Evolutionary conservation across 2,329 filamentous ascomycete genomes (phyloP), one percentile per base, ranked within the genome.

Genomic region (Beauveria sp.): DNA sequence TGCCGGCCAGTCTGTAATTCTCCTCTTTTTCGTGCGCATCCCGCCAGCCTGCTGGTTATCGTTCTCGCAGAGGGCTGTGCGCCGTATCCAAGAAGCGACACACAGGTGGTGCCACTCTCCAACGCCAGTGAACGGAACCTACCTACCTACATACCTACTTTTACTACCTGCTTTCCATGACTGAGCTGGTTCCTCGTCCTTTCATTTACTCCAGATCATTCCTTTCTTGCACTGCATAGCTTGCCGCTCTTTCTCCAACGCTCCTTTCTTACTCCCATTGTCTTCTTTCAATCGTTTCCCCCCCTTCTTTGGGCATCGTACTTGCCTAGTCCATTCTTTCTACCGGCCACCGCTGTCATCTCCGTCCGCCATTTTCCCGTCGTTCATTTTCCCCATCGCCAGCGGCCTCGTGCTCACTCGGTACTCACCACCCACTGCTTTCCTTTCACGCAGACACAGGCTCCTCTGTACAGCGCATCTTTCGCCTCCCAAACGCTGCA

Each of bases 201-300:
- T 61, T 45, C 52, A 51, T 50, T 45, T 46, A 24, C 52, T 49
- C 34, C 34, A 51, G 53, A 43, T 24, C 59, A 20, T 56, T 61
- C 53, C 12, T 51, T 57, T 61, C 52, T 61, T 26, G 38, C 56
- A 47, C 20, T 42, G 34, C 52, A 57, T 26, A 38, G 50, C 34
- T 26, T 20, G 52, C 34, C 53, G 46, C 51, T 61, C 52, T 28
- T 61, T 61, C 53, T 43, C 16, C 40, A 38, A 60, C 58, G n/a
- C 58, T 53, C 47, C n/a, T 53, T 51, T 58, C 16, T 14, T 53
- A 38, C 45, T 45, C 26, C 7, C 7, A 24, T 38, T 51, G 12
- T 20, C 34, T 45, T 26, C 28, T 18, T 56, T 26, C 20, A 53
- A 53, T 42, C 51, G 22, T 28, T 26, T 26, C 12, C 20, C 10